Base-by-base conservation (phyloP, 2,329 filamentous ascomycete genomes). In the Furcasterigmium furcatum region DNA sequence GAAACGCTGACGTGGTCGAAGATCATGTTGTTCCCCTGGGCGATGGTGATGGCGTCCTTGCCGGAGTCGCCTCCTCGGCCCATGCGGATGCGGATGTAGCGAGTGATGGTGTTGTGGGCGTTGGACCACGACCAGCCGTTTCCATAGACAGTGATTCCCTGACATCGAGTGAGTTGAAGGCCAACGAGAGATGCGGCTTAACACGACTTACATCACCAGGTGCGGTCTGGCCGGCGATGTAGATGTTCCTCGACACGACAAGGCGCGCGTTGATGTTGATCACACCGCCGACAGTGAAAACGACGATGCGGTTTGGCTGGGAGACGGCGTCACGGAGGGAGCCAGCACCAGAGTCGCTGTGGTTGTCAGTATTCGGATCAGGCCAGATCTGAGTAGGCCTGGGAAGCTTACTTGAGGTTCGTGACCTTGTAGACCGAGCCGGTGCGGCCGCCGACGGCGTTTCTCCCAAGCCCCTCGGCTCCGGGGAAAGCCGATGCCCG, bases 1-100 rank as follows among this genome's bases (percentile, higher is more conserved):
- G 72, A 68, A 14, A 74, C 70, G 18, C 68, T 73, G 25, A 78
- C 61, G 49, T 80, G 77, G 55, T 80, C 77, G 51, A 80, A 76
- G 38, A 80, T 79, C 64, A 80, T 76, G 50, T 71, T 74, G 25
- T 61, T 59, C 8, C 74, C 75, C 9, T 75, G 67, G 5, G 75
- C 76, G 46, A 81, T 78, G 16, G 67, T 72, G 35, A 79, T 66
- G 3, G 66, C 77, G 47, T 79, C 75, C 54, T 81, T 80, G 8
- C 75, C 75, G 3, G 67, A 70, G n/a, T 62, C 63, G 5, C 75
- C 75, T 7, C 64, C 60, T 41, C 67, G 72, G 27, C 76, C 76
- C 73, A 77, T 77, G 21, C 75, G 71, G 44, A 80, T 71, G 16
- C 75, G 68, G 18, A 80, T 67, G 55, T 80, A 77, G n/a, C 77